Evolutionary conservation across 257 asterid genomes (phyloP).

Genomic region (Phtheirospermum japonicum): DNA sequence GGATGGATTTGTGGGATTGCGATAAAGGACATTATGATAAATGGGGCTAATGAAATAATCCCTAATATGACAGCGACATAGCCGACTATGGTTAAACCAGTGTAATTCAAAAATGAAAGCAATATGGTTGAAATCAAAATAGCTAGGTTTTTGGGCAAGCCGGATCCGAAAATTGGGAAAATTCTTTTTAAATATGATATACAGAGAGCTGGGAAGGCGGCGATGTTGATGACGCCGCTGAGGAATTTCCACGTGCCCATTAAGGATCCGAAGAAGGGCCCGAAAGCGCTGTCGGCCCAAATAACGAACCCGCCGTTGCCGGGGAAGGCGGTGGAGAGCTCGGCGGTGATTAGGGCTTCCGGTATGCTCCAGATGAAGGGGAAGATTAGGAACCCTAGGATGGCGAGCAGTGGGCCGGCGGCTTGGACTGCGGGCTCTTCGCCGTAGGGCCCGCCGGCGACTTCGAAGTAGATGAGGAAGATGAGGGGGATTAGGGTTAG

Average conservation of each 20-base stretch:
- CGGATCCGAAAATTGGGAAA: constrained; percentile 52
- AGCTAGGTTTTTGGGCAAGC: constrained; percentile 43
- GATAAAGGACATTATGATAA: constrained; percentile 50
- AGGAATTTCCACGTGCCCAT: constrained; percentile 83
- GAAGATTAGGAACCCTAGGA: constrained; percentile 75
- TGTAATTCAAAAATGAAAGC: constrained; percentile 50
- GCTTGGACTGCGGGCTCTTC: constrained; percentile 88
- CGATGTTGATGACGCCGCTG: constrained; percentile 71
- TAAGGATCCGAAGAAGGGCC: constrained; percentile 72
- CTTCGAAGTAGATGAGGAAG: constrained; percentile 83
- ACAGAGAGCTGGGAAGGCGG: constrained; percentile 66
- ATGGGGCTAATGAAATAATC: constrained; percentile 56
- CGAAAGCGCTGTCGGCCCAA: constrained; percentile 90
- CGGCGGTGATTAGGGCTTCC: constrained; percentile 87
- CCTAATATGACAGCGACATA: constrained; percentile 57
- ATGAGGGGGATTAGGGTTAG: constrained; percentile 75
- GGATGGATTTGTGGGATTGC: constrained; percentile 69
- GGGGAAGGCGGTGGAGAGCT: constrained; percentile 76
- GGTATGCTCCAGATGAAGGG: constrained; percentile 89
- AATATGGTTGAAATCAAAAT: constrained; percentile 41
- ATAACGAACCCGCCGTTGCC: constrained; percentile 89
- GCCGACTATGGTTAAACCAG: constrained; percentile 66
- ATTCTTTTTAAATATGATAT: constrained; percentile 50
- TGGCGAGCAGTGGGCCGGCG: constrained; percentile 76
- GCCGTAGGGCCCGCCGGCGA: constrained; percentile 90